Evolutionary conservation across 179 eudicot species (phyloP).

Genomic region (Silene coronaria): DNA sequence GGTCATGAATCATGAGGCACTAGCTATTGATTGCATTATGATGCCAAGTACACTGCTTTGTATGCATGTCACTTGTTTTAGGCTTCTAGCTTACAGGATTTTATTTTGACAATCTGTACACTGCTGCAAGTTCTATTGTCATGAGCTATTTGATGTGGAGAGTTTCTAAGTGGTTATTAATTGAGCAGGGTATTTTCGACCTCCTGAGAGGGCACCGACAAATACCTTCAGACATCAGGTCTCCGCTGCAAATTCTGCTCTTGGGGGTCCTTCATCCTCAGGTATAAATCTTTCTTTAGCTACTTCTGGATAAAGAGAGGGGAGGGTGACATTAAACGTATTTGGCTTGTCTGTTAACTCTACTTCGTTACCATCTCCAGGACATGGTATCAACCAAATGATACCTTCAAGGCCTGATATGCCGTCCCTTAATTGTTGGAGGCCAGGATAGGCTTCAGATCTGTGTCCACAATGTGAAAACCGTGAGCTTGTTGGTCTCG

Average conservation of each 20-base stretch:
- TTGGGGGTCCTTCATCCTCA: constrained; percentile 40
- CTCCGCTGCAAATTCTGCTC: constrained; percentile 36
- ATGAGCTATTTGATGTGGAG: background rate
- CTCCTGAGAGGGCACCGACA: constrained; percentile 45
- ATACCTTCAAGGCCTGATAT: constrained; percentile 61
- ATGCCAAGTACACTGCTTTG: background rate
- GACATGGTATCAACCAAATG: constrained; percentile 43
- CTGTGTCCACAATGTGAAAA: constrained; percentile 12
- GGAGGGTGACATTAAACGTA: background rate
- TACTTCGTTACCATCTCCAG: constrained; percentile 28
- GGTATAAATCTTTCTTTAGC: constrained; percentile 32
- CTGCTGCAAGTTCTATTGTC: constrained; percentile 4
- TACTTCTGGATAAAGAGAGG: background rate
- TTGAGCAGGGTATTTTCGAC: constrained; percentile 54
- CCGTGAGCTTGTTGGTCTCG: constrained; percentile 29
- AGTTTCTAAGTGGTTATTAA: constrained; percentile 11
- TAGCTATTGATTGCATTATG: too few species aligned
- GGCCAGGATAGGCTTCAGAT: constrained; percentile 46
- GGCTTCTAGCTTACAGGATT: background rate
- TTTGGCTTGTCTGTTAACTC: background rate
- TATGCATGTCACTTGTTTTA: background rate
- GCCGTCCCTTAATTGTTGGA: constrained; percentile 57
- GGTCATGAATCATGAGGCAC: too few species aligned
- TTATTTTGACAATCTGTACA: background rate
- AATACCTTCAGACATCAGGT: constrained; percentile 49